Evolutionary conservation across 164 flowering plant genomes (phyloP).

Genomic region (Amborella trichopoda): DNA sequence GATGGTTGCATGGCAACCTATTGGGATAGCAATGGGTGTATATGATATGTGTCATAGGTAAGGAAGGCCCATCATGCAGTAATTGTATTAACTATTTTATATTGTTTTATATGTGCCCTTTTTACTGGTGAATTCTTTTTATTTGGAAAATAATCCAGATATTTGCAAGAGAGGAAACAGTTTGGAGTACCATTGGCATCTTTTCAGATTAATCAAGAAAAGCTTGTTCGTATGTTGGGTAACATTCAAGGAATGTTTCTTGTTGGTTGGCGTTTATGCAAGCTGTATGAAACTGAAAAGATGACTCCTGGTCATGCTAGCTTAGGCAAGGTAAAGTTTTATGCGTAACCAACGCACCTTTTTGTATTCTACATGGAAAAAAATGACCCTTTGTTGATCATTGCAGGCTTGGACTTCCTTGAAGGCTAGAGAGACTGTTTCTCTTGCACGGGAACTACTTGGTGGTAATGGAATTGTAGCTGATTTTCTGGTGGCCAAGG

Average conservation of each 20-base stretch:
- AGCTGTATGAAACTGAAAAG: conserved; percentile 71
- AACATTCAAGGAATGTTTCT: conserved; percentile 87
- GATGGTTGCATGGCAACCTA: conserved; percentile 99
- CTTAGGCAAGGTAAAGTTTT: conserved; percentile 96
- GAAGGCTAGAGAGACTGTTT: conserved; percentile 76
- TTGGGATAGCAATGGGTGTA: conserved; percentile 92
- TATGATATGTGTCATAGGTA: conserved; percentile 98
- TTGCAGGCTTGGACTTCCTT: conserved; percentile 73
- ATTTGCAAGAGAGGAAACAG: conserved; percentile 87
- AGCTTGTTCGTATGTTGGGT: conserved; percentile 84
- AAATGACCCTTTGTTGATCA: conserved; percentile 1
- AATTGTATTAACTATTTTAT: background rate
- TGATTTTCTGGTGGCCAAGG: conserved; percentile 93
- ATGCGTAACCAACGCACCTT: no score
- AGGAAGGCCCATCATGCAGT: no score
- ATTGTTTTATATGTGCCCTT: background rate
- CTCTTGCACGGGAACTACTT: conserved; percentile 85
- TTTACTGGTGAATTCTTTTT: background rate
- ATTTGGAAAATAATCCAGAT: conserved; percentile 26
- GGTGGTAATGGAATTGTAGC: conserved; percentile 95
- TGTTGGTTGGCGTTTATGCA: conserved; percentile 95
- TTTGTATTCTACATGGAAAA: no score
- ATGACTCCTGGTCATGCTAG: conserved; percentile 97
- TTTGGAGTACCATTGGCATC: conserved; percentile 96
- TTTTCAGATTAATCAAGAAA: conserved; percentile 87